phyloP scores from a whole-genome alignment of 257 asterid genomes.

The Echium plantagineum region DNA sequence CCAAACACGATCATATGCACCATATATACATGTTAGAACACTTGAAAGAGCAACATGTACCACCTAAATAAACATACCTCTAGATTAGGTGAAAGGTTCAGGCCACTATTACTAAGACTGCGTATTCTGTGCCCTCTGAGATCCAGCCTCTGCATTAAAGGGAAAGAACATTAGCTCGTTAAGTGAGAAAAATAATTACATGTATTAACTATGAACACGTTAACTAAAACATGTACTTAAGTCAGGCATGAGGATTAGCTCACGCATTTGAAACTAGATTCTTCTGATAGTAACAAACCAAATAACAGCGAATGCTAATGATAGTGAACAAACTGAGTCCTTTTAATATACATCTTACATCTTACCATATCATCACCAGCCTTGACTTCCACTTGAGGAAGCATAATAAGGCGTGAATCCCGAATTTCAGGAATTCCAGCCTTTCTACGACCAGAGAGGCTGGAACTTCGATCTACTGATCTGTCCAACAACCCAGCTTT shows the following conservation, averaged over 20 bases:
- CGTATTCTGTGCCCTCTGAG: constrained; percentile 93
- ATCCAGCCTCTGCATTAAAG: constrained; percentile 76
- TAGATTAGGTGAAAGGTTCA: constrained; percentile 68
- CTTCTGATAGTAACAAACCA: neutral
- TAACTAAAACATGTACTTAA: neutral
- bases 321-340: neutral
- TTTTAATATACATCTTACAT: neutral
- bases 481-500: constrained; percentile 43
- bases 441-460: constrained; percentile 50
- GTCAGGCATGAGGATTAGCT: neutral
- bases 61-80: constrained; percentile 46
- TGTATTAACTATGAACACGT: neutral
- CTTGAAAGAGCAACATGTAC: neutral
- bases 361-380: constrained; percentile 94
- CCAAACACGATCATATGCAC: neutral
- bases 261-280: neutral
- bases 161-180: constrained; percentile 7
- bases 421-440: constrained; percentile 64
- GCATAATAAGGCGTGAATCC: constrained; percentile 84
- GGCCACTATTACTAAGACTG: constrained; percentile 56
- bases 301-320: neutral
- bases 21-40: neutral
- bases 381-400: constrained; percentile 88
- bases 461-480: constrained; percentile 36
- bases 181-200: neutral